Evolutionary conservation across 257 asterid species (phyloP), one percentile per base, ranked within the genome.

Genomic region (Solanum virginianum): DNA sequence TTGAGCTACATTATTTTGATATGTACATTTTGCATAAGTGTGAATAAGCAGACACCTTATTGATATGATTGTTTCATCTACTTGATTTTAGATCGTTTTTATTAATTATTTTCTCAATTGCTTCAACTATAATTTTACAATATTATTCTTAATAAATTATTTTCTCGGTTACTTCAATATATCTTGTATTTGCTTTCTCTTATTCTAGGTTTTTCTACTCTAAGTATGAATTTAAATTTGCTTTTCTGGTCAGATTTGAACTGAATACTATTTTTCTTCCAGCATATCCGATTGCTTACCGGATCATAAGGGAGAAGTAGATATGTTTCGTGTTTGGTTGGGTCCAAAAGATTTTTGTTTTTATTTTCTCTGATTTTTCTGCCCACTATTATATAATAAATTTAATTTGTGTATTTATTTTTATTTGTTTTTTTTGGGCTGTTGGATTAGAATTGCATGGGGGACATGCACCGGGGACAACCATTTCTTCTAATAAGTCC

Each of bases 271-370:
- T 24, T 89, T 81, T 43, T 8, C 47, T 43, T 39, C 91, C 91
- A 47, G 72, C 68, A 85, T 84, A 82, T 88, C 90, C 72, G 90
- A 83, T 62, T 86, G 77, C 36, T 63, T 87, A 90, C 88, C 89
- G 89, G 88, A 84, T 81, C 77, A 81, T 84, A 66, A 47, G 59
- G 81, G 81, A 85, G 82, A 41, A 60, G 32, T 74, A 60, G 85
- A 53, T 89, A 60, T 24, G 80, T 83, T 84, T 87, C 83, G 70
- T 85, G 82, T 85, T 69, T 29, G 69, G 80, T 85, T 82, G 79
- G 86, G 65, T 26, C 80, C 85, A 80, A 70, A 39, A 63, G 82
- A 36, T 36, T 70, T 82, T 83, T 53, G 82, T 74, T 59, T 57
- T 70, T 32, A n/a, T 45, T 12, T 56, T 49, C 59, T 79, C 47